Base-by-base conservation (phyloP, 176 grass and related monocot species). In the Triticum dicoccoides region DNA sequence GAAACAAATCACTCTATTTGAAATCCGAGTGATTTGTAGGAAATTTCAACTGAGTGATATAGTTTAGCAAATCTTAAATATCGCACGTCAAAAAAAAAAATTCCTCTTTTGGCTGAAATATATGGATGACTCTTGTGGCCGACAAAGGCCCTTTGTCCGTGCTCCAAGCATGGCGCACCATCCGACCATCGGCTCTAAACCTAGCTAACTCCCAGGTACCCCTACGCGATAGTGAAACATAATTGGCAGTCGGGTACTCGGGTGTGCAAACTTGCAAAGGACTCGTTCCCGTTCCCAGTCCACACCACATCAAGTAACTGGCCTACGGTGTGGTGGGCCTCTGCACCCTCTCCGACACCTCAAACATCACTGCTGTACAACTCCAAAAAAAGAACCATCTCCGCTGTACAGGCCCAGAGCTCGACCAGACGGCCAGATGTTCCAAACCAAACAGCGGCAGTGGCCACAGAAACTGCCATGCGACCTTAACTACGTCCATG, bases 201-300 rank as follows among this genome's bases (percentile, higher is more conserved):
- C 18, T 15, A 14, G 14, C 20, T 32, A 14, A 21, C 20, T 32
- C 24, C 17, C 9, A 5, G 15, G 18, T 24, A 47, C 77, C 17
- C 54, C 54, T 58, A 56, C 18, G 21, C 20, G 42, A 54, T 49
- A 78, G 20, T 85, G 49, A 76, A 84, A 27, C 82, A 65, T 75
- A 65, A 45, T 27, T 34, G 39, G 49, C 8, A 37, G 61, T 20
- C 54, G 1, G 54, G 47, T 51, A 56, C 52, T 56, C 52, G 15
- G 52, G 17, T 9, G 21, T 23, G 59, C 59, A 23, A 62, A 58
- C 54, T 58, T 23, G 59, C 59, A 9, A 62, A 62, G 20, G 59
- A 62, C 59, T 62, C 59, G 59, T 62, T 23, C 59, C 59, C 59
- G 21, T 3, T 62, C 6, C 54, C 59, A 24, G 59, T 62, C 59